Evolutionary conservation across 2,329 filamentous ascomycete genomes (phyloP), one percentile per base, ranked within the genome.

Genomic region (Sporothrix luriei): DNA sequence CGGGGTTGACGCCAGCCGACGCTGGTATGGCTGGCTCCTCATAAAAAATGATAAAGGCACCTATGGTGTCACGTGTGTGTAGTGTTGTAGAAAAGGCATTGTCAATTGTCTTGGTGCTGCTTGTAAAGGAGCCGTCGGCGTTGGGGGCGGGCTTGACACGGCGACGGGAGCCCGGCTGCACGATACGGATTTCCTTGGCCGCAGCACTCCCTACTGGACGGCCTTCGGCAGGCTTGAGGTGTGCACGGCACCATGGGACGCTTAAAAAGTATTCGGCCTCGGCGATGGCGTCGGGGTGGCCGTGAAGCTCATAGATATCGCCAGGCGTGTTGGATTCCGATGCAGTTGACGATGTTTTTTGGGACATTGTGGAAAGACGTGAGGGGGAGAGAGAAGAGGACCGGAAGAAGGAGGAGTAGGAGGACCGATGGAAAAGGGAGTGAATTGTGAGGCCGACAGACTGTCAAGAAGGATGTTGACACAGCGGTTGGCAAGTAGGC

Each of bases 191-290:
- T 21, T 24, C 21, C 10, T 33, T 10, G 13, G 68, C 11, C 3
- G 62, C 69, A 2, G 59, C 54, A 13, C 43, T 54, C 13, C 57
- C 59, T 4, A 33, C 19, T 10, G 64, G 69, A 16, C 59, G 29
- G 66, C 54, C 49, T 52, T 70, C 76, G 0, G 81, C 78, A 26
- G 80, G 77, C 4, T 76, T 73, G 61, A 87, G 78, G 57, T 84
- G 78, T 16, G 75, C 74, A 1, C 79, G 78, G 70, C 82, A 85
- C 84, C 85, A 87, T 14, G 84, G 82, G 29, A 83, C 82, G 26
- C 78, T 74, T 21, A 73, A 69, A 72, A 81, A 80, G 70, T 77
- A 68, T 66, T 59, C 71, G 4, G 71, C 11, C 46, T 72, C 69
- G 52, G 43, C 57, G 16, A 13, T 40, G 7, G 65, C 48, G 11